These are phyloP conservation scores for Peronospora belbahrii DNA, from an alignment of 352 stramenopile species.

Conservation along the genomic window DNA sequence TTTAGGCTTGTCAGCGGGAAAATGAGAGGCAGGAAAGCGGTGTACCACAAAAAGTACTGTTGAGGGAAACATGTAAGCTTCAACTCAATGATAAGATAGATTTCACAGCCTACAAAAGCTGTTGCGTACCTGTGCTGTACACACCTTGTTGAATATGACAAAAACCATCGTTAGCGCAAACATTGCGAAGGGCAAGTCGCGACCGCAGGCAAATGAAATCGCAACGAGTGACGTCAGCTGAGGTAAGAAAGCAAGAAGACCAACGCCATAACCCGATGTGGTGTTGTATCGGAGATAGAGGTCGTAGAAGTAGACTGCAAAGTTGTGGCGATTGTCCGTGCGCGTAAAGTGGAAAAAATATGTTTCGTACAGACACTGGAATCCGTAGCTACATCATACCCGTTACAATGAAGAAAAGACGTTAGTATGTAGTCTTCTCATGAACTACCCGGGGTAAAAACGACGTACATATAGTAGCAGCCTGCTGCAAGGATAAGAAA, in stretches of 20 bases:
- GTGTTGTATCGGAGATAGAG: slow-evolving; percentile 95
- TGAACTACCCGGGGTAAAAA: background rate
- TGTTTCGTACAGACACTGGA: slow-evolving; percentile 91
- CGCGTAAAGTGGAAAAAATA: slow-evolving; percentile 98
- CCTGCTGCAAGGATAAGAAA: slow-evolving; percentile 80
- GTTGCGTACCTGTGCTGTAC: slow-evolving; percentile 67
- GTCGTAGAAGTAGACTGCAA: slow-evolving; percentile 99
- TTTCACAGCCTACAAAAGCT: background rate
- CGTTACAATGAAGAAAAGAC: background rate
- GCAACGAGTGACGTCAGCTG: slow-evolving; percentile 73
- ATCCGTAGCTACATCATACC: slow-evolving; percentile 62
- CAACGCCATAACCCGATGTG: slow-evolving; percentile 60
- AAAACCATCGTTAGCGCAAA: slow-evolving; percentile 98
- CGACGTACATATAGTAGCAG: slow-evolving; percentile 79
- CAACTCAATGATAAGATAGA: background rate
- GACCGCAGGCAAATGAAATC: slow-evolving; percentile 59
- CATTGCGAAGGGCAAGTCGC: slow-evolving; percentile 90
- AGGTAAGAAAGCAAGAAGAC: slow-evolving; percentile 76
- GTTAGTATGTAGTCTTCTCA: background rate
- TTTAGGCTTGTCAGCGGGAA: slow-evolving; percentile 59
- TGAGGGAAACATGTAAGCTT: slow-evolving; percentile 21
- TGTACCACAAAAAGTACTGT: slow-evolving; percentile 99
- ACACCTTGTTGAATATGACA: slow-evolving; percentile 97
- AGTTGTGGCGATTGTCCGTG: slow-evolving; percentile 99
- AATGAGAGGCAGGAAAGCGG: slow-evolving; percentile 85